phyloP scores from a whole-genome alignment of 495 filamentous ascomycete genomes.

The Elaphomyces granulatus region DNA sequence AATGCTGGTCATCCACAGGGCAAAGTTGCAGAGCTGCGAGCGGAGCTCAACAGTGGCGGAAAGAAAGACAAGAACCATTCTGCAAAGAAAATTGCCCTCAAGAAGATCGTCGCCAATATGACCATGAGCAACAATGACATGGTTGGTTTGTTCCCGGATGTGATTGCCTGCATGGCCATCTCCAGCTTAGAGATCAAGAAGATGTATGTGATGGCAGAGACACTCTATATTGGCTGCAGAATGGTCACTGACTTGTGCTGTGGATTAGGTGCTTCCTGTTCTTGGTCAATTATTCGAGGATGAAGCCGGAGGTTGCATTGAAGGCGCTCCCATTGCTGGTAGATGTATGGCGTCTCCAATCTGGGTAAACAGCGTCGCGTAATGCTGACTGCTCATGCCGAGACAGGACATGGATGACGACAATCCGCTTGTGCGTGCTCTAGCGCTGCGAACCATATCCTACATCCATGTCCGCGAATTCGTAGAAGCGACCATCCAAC shows the following conservation, averaged over 20 bases:
- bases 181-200: slow-evolving; percentile 97
- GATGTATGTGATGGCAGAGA: slow-evolving; percentile 49
- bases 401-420: slow-evolving; percentile 80
- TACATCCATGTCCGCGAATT: slow-evolving; percentile 97
- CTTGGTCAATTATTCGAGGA: slow-evolving; percentile 88
- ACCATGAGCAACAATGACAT: slow-evolving; percentile 99
- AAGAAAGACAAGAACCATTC: slow-evolving; percentile 98
- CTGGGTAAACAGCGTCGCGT: too few species aligned
- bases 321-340: slow-evolving; percentile 83
- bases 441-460: slow-evolving; percentile 88
- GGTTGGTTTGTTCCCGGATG: slow-evolving; percentile 91
- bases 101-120: slow-evolving; percentile 99
- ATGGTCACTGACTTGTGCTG: slow-evolving; percentile 10
- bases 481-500: slow-evolving; percentile 75
- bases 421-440: slow-evolving; percentile 84
- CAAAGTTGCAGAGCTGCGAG: slow-evolving; percentile 94
- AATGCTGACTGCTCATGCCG: background rate
- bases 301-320: slow-evolving; percentile 87
- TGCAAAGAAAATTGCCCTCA: slow-evolving; percentile 94
- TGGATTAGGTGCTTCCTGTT: slow-evolving; percentile 82
- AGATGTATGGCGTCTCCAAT: slow-evolving; percentile 44
- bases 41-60: slow-evolving; percentile 82
- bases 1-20: slow-evolving; percentile 49
- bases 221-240: slow-evolving; percentile 3
- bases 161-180: slow-evolving; percentile 88